Conservation (phyloP, 2,329 filamentous ascomycete species). For the Sphaerostilbella broomeana region DNA sequence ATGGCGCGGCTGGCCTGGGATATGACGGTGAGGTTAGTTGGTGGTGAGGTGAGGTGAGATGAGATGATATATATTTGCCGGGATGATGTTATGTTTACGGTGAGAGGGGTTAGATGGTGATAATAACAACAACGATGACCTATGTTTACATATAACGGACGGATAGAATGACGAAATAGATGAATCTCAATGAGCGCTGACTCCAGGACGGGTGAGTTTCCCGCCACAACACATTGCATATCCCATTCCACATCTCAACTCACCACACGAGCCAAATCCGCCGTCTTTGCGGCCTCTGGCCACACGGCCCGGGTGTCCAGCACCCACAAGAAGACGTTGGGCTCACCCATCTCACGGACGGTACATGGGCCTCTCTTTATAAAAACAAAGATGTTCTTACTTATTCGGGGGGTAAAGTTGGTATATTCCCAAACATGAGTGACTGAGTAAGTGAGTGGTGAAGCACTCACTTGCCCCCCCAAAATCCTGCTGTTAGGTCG, state of each 20-base stretch:
- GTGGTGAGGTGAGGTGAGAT: too few relatives aligned
- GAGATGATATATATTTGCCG: too few relatives aligned
- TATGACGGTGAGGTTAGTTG: background rate
- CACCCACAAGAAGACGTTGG: constrained; percentile 50
- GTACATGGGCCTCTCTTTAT: background rate
- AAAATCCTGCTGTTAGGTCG: too few relatives aligned
- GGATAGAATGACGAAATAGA: background rate
- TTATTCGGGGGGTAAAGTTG: too few relatives aligned
- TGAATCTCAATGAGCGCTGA: background rate
- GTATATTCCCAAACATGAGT: too few relatives aligned
- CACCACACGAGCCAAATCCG: constrained; percentile 41
- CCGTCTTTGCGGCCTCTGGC: constrained; percentile 44
- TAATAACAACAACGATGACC: background rate
- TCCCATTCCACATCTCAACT: constrained; percentile 20
- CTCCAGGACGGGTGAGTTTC: too few relatives aligned
- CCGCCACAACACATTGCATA: too few relatives aligned
- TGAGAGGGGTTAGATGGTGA: background rate
- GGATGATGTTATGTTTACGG: background rate
- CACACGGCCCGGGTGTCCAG: constrained; percentile 55
- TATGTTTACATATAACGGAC: too few relatives aligned
- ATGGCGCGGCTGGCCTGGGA: constrained; percentile 48
- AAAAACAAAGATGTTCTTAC: background rate
- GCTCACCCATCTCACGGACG: constrained; percentile 1
- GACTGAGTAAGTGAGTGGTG: background rate
- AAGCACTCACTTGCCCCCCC: too few relatives aligned